A percentile compares a stretch with the other conserved stretches of the same genome.
These are phyloP conservation scores for Hanseniaspora lachancei DNA, from an alignment of 805 yeast genomes.

Conservation along the genomic window DNA sequence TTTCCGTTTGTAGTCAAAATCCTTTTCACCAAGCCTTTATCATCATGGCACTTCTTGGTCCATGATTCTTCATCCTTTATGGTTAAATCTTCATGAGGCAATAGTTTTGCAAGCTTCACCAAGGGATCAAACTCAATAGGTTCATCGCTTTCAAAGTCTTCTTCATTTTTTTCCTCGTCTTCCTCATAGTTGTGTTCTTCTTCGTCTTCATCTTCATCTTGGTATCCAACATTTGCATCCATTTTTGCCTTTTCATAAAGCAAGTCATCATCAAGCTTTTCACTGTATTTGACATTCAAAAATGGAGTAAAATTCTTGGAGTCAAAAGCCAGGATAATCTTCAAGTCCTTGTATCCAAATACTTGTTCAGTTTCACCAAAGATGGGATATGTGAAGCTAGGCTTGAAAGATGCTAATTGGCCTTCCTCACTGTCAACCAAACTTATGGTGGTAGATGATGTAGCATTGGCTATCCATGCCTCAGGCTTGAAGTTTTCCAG, in stretches of 20 bases:
- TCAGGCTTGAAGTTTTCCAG: constrained; percentile 39
- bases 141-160: constrained; percentile 21
- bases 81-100: constrained; percentile 46
- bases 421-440: constrained; percentile 37
- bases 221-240: not conserved
- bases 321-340: constrained; percentile 59
- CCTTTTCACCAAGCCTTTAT: constrained; percentile 20
- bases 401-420: constrained; percentile 54
- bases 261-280: constrained; percentile 34
- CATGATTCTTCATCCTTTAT: constrained; percentile 55
- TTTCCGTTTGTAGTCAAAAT: constrained; percentile 26
- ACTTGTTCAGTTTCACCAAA: constrained; percentile 85
- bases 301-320: constrained; percentile 62
- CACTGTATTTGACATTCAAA: constrained; percentile 43
- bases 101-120: constrained; percentile 33
- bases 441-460: constrained; percentile 49
- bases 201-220: constrained; percentile 35
- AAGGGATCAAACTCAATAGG: constrained; percentile 21
- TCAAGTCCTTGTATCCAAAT: constrained; percentile 65
- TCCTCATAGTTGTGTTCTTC: constrained; percentile 28
- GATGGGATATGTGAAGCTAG: constrained; percentile 80
- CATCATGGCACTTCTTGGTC: constrained; percentile 43
- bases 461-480: constrained; percentile 63
- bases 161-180: not conserved
- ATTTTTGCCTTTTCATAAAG: constrained; percentile 6